These are phyloP conservation scores for Cyclotella baltica DNA, from an alignment of 108 stramenopile species.

Conservation along the genomic window DNA sequence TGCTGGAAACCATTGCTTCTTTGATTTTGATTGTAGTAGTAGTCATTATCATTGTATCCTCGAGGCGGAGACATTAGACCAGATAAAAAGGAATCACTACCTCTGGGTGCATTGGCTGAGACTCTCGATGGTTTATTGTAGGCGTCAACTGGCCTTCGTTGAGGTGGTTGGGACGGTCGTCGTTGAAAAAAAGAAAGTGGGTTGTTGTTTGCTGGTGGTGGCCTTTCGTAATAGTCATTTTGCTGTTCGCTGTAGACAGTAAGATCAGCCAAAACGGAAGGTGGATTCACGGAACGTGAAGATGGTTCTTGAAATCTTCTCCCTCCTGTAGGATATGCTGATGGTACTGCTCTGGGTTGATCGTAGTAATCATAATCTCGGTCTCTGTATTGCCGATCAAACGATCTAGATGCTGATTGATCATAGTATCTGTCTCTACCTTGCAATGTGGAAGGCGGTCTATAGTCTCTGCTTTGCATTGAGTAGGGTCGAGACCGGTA, in stretches of 20 bases:
- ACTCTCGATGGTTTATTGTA: not conserved
- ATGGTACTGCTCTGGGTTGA: constrained; percentile 7
- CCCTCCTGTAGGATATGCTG: constrained; percentile 9
- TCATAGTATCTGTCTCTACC: constrained; percentile 14
- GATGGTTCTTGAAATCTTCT: constrained; percentile 13
- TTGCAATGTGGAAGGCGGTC: not conserved
- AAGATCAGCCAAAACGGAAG: not conserved
- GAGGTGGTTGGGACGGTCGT: constrained; percentile 9
- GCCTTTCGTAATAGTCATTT: constrained; percentile 4
- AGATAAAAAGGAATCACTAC: not conserved
- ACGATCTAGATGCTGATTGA: not conserved
- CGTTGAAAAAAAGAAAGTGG: not conserved
- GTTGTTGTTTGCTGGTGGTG: not conserved
- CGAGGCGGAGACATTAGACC: constrained; percentile 5
- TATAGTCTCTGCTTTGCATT: not conserved
- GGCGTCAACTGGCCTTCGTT: not conserved
- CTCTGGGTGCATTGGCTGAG: constrained; percentile 6
- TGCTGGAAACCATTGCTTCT: not conserved
- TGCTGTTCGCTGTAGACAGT: constrained; percentile 5
- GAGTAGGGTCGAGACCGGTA: not conserved
- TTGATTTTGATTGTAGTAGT: not conserved
- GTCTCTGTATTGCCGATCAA: constrained; percentile 5
- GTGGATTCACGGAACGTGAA: constrained; percentile 7
- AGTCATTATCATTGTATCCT: constrained; percentile 2
- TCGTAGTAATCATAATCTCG: constrained; percentile 13